These are phyloP conservation scores for Spathaspora sp. DNA, from an alignment of 805 yeast species.

Conservation along the genomic window DNA sequence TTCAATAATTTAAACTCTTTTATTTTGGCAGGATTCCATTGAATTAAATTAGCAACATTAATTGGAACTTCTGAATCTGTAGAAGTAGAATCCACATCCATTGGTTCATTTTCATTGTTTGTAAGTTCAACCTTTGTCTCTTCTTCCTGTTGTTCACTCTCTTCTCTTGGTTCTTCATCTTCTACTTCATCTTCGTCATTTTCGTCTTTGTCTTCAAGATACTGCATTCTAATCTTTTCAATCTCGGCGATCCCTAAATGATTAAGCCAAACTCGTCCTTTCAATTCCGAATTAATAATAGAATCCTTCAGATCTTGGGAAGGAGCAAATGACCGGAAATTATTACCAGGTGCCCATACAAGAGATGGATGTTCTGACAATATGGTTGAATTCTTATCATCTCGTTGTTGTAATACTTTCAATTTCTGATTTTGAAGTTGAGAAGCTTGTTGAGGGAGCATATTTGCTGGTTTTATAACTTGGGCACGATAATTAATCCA, in stretches of 20 bases:
- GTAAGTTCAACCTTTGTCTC: slow-evolving; percentile 3
- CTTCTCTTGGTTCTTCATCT: slow-evolving; percentile 8
- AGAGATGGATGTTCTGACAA: slow-evolving; percentile 3
- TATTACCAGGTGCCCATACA: slow-evolving; percentile 11
- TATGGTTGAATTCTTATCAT: slow-evolving; percentile 1
- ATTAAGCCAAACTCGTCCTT: slow-evolving; percentile 35
- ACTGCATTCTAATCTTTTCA: slow-evolving; percentile 19
- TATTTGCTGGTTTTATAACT: slow-evolving; percentile 17
- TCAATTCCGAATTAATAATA: slow-evolving; percentile 28
- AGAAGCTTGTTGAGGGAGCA: slow-evolving; percentile 3
- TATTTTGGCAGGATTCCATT: slow-evolving; percentile 33
- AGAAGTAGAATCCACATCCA: slow-evolving; percentile 5
- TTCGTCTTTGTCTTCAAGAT: slow-evolving; percentile 7
- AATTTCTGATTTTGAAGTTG: slow-evolving; percentile 6
- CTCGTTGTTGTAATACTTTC: slow-evolving; percentile 8
- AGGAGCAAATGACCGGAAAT: slow-evolving; percentile 35
- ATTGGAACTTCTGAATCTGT: slow-evolving; percentile 12
- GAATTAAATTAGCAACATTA: slow-evolving; percentile 27
- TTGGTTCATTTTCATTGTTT: background rate
- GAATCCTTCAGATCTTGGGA: slow-evolving; percentile 28
- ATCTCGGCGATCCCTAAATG: slow-evolving; percentile 35
- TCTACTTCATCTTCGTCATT: slow-evolving; percentile 9
- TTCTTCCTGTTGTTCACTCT: slow-evolving; percentile 9
- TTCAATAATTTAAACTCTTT: slow-evolving; percentile 21
- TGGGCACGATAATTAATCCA: slow-evolving; percentile 35